Evolutionary conservation across 805 yeast species (phyloP), one percentile per base, ranked within the genome.

Genomic region (Saturnispora ahearnii): DNA sequence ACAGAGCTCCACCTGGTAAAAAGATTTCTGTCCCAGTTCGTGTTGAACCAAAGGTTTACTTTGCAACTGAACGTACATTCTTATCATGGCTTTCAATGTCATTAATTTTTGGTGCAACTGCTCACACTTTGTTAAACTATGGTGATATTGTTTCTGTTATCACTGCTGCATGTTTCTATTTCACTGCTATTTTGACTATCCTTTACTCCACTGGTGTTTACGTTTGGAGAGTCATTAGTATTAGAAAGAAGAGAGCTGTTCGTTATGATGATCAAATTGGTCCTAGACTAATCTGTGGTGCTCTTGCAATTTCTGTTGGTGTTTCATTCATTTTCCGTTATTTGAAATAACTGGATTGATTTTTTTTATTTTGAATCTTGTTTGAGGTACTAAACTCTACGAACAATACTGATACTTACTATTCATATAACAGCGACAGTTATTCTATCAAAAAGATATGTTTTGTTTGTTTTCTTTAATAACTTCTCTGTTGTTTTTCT

Each of bases 31-130:
- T 93, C 8, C 99, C 98, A 2, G 95, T 93, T 36, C 79, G 99
- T 61, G 90, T 93, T 34, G 99, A 93, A 68, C 99, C 99, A 51
- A 93, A 93, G 70, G 99, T 93, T n/a, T 93, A 93, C 65, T 93
- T 93, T 68, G 99, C 99, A 6, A 88, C 95, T 24, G 99, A 93
- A 67, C 81, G 99, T 70, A 93, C 99, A 0, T 91, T 82, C 62
- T 73, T 93, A 54, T 79, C 95, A 38, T 93, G 99, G 99, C 70
- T 91, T 50, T 90, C 96, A 38, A 87, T 93, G 58, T 87, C 93
- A 8, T 79, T 93, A 73, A 73, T 91, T 41, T 73, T 93, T 51
- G 89, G 93, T 41, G 95, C 91, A 44, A 85, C 96, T 38, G 95
- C 96, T 1, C 85, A 89, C 8, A 77, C 96, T 0, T 73, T 93